Evolutionary conservation across 495 filamentous ascomycete genomes (phyloP).

Genomic region (Penicillium riverlandense): DNA sequence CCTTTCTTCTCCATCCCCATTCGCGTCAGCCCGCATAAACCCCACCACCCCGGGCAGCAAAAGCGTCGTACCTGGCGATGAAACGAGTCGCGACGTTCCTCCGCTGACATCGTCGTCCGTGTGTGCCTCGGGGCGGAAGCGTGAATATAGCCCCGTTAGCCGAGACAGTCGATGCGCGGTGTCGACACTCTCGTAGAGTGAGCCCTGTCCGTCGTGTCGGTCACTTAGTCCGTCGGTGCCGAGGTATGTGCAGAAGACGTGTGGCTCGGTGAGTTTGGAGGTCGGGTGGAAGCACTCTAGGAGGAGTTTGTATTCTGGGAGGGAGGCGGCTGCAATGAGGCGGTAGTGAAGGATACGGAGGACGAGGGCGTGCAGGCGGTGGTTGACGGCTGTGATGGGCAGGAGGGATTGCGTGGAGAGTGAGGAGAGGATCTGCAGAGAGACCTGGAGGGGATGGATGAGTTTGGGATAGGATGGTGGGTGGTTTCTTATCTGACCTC

Average conservation of each 20-base stretch:
- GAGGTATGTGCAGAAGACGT: slow-evolving; percentile 61
- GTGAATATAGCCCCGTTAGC: slow-evolving; percentile 42
- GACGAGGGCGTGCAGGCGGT: slow-evolving; percentile 59
- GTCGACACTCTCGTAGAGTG: slow-evolving; percentile 32
- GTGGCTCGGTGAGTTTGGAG: slow-evolving; percentile 59
- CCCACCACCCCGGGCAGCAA: slow-evolving; percentile 10
- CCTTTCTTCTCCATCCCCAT: slow-evolving; percentile 2
- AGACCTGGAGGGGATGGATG: slow-evolving; percentile 43
- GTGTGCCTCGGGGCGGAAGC: slow-evolving; percentile 52
- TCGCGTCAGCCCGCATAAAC: slow-evolving; percentile 29
- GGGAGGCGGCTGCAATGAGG: slow-evolving; percentile 47
- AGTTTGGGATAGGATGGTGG: neutral
- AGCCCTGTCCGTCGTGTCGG: slow-evolving; percentile 26
- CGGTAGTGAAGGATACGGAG: slow-evolving; percentile 62
- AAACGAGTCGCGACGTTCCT: slow-evolving; percentile 2
- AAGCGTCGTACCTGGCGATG: slow-evolving; percentile 13
- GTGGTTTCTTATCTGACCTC: slow-evolving; percentile 24
- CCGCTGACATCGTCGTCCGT: slow-evolving; percentile 35
- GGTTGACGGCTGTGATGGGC: slow-evolving; percentile 51
- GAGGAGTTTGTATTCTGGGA: slow-evolving; percentile 57
- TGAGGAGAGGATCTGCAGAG: slow-evolving; percentile 55
- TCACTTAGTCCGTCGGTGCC: slow-evolving; percentile 46
- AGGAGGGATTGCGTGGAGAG: slow-evolving; percentile 56
- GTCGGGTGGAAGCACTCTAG: slow-evolving; percentile 73
- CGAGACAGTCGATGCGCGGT: slow-evolving; percentile 22